Base-by-base conservation (phyloP, 768 basidiomycete species). In the Lactifluus subvellereus region DNA sequence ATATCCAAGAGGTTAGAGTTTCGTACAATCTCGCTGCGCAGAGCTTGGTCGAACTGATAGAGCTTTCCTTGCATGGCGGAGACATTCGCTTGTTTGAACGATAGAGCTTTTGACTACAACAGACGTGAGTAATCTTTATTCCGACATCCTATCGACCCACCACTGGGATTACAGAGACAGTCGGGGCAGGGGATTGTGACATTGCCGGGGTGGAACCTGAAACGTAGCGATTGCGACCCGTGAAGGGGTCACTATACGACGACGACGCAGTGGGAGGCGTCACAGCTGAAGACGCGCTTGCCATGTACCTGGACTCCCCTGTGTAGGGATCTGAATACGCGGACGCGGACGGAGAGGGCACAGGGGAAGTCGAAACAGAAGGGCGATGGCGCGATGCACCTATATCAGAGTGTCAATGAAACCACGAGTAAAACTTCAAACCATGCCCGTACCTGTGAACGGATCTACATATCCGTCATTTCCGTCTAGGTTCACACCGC, bases 81-180 rank as follows among this genome's bases (percentile, higher is more conserved):
- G 32, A 95, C 80, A 72, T 85, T 86, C 3, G 86, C 91, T 77
- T 93, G 90, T 66, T 89, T 91, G 78, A 98, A 96, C n/a, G 81
- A 77, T 20, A 92, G 80, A 48, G 80, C 78, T 43, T 80, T 83
- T 48, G 79, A 76, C 90, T 92, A 68, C 20, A 22, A 47, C 38
- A 4, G 20, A 11, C 11, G 33, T 49, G 49, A 61, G 48, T 13
- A 16, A 30, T 30, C 14, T 18, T 48, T 32, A 20, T n/a, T 37
- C 6, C 5, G 27, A 11, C 35, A 51, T 35, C 50, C 33, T 45
- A 47, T 55, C 2, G 55, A 52, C 67, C 16, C 43, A 68, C 67
- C 49, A 66, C 62, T 45, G 67, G 67, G 27, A 68, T 60, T 47
- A 67, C 38, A 8, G 65, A 51, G 11, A 42, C n/a, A 1, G 40